Base-by-base conservation (phyloP, 2,329 filamentous ascomycete species). In the Cladosporium austrohemisphaericum region DNA sequence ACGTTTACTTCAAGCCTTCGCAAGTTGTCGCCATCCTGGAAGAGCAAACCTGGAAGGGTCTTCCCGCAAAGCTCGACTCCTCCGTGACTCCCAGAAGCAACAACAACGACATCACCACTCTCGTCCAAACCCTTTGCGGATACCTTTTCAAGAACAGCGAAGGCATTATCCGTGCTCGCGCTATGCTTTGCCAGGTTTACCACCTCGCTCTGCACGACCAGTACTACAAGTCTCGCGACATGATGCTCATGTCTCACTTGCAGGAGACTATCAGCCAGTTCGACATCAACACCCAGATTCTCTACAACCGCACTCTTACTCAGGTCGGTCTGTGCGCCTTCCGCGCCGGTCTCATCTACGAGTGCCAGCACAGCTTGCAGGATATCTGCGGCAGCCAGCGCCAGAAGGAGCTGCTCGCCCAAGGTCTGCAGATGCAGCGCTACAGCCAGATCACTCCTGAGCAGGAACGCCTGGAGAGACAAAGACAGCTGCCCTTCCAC, bases 161-260 rank as follows among this genome's bases (percentile, higher is more conserved):
- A 66, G 91, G 92, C 60, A 97, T 98, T 63, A 91, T 96, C 65
- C 86, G 92, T 57, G 94, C 92, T 52, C 85, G 93, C 52, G 92
- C 93, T 37, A 97, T 98, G 91, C 80, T 98, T 55, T 96, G 89
- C 78, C 90, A 97, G 73, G 93, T 98, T 56, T 98, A 98, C 77
- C 95, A 95, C 83, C 79, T 96, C 60, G 93, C 93, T 43, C 81
- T 98, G 46, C 93, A 98, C 72, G 91, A 96, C 72, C 85, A 95
- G 63, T 98, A 97, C 79, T 97, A 95, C 80, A 89, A 87, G 73
- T 87, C 93, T 64, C 88, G 93, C 59, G 94, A 98, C 71, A 92
- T 98, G 86, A 95, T 97, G 85, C 83, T 98, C 70, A 98, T 98
- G 90, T 98, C 93, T 14, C 93, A 98, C 76, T 77, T 98, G 67